Base-by-base conservation (phyloP, 2,329 filamentous ascomycete genomes). In the Chaetomiaceae sp. region DNA sequence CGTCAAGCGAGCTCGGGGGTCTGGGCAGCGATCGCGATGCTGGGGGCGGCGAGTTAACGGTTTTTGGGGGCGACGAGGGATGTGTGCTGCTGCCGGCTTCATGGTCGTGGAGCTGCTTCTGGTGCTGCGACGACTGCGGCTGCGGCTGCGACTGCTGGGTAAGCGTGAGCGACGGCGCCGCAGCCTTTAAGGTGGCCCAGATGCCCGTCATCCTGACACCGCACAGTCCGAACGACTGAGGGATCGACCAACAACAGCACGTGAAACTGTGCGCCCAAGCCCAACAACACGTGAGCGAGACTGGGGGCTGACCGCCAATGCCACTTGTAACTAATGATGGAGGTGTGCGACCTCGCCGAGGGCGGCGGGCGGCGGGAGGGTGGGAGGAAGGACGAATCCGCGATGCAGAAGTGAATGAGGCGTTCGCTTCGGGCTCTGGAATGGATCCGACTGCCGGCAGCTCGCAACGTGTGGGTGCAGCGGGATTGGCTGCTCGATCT, bases 131-230 rank as follows among this genome's bases (percentile, higher is more conserved):
- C n/a, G n/a, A n/a, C n/a, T n/a, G n/a, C n/a, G n/a, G 35, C 24
- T 26, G 29, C 14, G 24, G 36, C 22, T 43, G 34, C 15, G 34
- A 17, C 17, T 33, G 37, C 4, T 36, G 48, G 19, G 22, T 38
- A 6, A 33, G 34, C 2, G 27, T 33, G 6, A 45, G 49, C 30
- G 41, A 33, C 9, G 49, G 49, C 30, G 41, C 38, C 9, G 35
- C 49, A 10, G 45, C 36, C 42, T 51, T 51, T 45, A 51, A 42
- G 15, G 49, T 36, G 4, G 49, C 35, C 49, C 45, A 51, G 10
- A 51, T 42, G 1, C 45, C 49, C 34, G 45, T 39, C 49, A 51
- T 51, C n/a, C n/a, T n/a, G n/a, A n/a, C n/a, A n/a, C 42, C 19
- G 14, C n/a, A n/a, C n/a, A n/a, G n/a, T n/a, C n/a, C n/a, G n/a